Conservation (phyloP, 2,329 filamentous ascomycete species). For the Fonsecaea erecta region DNA sequence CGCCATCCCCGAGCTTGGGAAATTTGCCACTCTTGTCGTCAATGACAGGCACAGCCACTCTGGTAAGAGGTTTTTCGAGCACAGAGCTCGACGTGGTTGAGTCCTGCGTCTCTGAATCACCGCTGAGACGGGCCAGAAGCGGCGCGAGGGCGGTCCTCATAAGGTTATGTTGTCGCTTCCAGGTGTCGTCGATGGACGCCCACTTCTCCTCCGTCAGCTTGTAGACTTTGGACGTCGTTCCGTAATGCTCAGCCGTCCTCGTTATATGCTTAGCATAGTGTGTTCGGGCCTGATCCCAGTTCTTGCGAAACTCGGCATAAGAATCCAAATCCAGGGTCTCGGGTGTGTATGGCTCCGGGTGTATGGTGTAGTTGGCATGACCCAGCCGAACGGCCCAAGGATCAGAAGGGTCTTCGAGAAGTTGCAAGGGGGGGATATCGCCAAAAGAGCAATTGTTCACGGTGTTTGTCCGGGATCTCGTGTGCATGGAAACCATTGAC, state of each 20-base stretch:
- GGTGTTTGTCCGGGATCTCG: slow-evolving; percentile 50
- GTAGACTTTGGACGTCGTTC: slow-evolving; percentile 86
- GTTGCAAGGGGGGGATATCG: slow-evolving; percentile 67
- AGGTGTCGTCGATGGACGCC: slow-evolving; percentile 75
- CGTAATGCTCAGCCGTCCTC: slow-evolving; percentile 87
- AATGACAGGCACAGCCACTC: slow-evolving; percentile 58
- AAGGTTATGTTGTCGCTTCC: slow-evolving; percentile 72
- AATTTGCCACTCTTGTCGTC: slow-evolving; percentile 72
- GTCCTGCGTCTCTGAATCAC: slow-evolving; percentile 36
- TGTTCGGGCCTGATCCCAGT: slow-evolving; percentile 81
- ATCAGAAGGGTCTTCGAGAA: slow-evolving; percentile 67
- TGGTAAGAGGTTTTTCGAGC: slow-evolving; percentile 48
- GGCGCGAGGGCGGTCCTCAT: slow-evolving; percentile 60
- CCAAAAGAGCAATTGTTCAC: slow-evolving; percentile 56
- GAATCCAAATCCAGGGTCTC: slow-evolving; percentile 63
- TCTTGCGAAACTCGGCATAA: slow-evolving; percentile 69
- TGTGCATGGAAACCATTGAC: slow-evolving; percentile 75
- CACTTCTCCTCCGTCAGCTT: slow-evolving; percentile 86
- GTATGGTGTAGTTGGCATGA: slow-evolving; percentile 90
- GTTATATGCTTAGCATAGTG: slow-evolving; percentile 91
- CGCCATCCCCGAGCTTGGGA: slow-evolving; percentile 82
- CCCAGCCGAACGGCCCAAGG: slow-evolving; percentile 85
- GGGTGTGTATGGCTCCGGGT: slow-evolving; percentile 78
- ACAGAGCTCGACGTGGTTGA: slow-evolving; percentile 32
- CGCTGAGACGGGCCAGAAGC: slow-evolving; percentile 46